phyloP scores from a whole-genome alignment of 2,329 filamentous ascomycete species.

The Beauveria australis region DNA sequence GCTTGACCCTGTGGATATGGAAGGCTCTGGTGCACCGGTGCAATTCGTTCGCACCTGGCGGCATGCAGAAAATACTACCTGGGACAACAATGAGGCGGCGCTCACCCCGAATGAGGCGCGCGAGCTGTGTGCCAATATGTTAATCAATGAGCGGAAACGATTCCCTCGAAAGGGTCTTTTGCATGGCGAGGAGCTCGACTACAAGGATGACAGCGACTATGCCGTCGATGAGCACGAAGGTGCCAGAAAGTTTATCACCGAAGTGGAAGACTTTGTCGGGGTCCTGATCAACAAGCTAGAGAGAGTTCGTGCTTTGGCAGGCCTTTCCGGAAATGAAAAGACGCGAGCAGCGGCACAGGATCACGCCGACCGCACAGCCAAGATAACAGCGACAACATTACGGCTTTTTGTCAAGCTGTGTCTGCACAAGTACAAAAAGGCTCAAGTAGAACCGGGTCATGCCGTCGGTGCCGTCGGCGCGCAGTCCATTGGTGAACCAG shows the following conservation, averaged over 20 bases:
- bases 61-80: slow-evolving; percentile 68
- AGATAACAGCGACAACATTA: slow-evolving; percentile 70
- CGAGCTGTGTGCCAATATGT: slow-evolving; percentile 55
- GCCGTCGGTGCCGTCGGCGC: slow-evolving; percentile 94
- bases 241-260: slow-evolving; percentile 70
- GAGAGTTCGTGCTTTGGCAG: slow-evolving; percentile 41
- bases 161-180: slow-evolving; percentile 54
- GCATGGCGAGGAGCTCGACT: slow-evolving; percentile 54
- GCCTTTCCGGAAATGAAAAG: slow-evolving; percentile 32
- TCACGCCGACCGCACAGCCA: slow-evolving; percentile 65
- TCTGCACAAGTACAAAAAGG: slow-evolving; percentile 81
- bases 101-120: slow-evolving; percentile 69
- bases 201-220: slow-evolving; percentile 60
- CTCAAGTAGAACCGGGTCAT: slow-evolving; percentile 87
- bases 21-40: slow-evolving; percentile 85
- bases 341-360: slow-evolving; percentile 23
- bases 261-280: slow-evolving; percentile 64
- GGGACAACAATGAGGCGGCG: slow-evolving; percentile 66
- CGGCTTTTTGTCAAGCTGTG: slow-evolving; percentile 72
- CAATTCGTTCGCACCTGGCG: slow-evolving; percentile 87
- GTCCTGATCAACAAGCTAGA: slow-evolving; percentile 54
- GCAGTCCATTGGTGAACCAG: slow-evolving; percentile 95
- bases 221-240: slow-evolving; percentile 74
- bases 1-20: slow-evolving; percentile 95
- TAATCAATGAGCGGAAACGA: slow-evolving; percentile 60